Evolutionary conservation across 306 rosid genomes (phyloP).

Genomic region (Hippophae tibetana): DNA sequence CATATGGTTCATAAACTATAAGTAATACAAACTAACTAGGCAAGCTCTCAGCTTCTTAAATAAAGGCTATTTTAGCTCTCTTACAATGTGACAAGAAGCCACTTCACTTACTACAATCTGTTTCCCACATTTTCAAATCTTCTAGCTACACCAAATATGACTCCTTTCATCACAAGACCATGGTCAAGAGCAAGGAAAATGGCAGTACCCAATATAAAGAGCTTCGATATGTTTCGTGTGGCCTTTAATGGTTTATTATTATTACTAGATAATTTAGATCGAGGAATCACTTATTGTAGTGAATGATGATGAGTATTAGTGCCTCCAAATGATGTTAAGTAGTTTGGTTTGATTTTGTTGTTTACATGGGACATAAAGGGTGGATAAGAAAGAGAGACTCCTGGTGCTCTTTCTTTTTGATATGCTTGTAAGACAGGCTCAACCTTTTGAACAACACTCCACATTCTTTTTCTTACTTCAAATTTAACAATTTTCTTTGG

Average conservation of each 20-base stretch:
- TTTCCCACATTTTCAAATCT: slow-evolving; percentile 74
- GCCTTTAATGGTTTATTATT: slow-evolving; percentile 27
- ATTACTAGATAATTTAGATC: slow-evolving; percentile 24
- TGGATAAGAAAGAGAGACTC: slow-evolving; percentile 43
- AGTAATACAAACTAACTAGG: no score
- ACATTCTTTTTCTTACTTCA: slow-evolving; percentile 90
- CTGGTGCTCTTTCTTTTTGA: slow-evolving; percentile 50
- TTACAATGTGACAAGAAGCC: no score
- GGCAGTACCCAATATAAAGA: slow-evolving; percentile 70
- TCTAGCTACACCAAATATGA: slow-evolving; percentile 88
- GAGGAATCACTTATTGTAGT: slow-evolving; percentile 19
- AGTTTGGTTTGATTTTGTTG: slow-evolving; percentile 52
- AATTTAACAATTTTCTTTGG: slow-evolving; percentile 96
- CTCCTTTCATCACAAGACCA: slow-evolving; percentile 78
- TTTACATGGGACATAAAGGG: slow-evolving; percentile 65
- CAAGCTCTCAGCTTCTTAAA: no score
- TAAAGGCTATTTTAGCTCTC: no score
- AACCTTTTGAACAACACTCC: slow-evolving; percentile 93
- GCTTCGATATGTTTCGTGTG: slow-evolving; percentile 53
- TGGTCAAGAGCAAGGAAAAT: slow-evolving; percentile 69
- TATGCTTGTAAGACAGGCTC: slow-evolving; percentile 71
- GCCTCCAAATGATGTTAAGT: slow-evolving; percentile 41
- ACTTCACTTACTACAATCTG: slow-evolving; percentile 29
- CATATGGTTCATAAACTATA: no score
- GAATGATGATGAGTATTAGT: slow-evolving; percentile 17